Conservation (phyloP, 2,329 filamentous ascomycete genomes). For the Neospermospora avenae region DNA sequence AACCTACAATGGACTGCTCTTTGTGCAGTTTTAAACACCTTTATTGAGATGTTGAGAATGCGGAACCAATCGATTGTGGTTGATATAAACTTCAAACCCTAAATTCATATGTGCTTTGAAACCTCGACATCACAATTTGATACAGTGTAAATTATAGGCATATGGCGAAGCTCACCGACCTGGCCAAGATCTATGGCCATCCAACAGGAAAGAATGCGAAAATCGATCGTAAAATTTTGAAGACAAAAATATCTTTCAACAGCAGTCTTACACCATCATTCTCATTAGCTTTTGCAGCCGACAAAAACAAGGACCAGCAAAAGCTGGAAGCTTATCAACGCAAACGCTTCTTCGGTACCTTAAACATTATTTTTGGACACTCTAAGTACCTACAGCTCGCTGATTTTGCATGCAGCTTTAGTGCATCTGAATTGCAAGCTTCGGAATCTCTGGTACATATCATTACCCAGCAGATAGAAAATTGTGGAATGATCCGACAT, state of each 20-base stretch:
- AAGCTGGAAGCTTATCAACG: not conserved
- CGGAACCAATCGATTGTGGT: no score
- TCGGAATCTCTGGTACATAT: not conserved
- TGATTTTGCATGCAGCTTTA: not conserved
- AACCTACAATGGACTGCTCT: no score
- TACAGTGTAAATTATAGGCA: not conserved
- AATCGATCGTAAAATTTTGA: not conserved
- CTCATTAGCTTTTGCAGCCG: not conserved
- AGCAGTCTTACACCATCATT: not conserved
- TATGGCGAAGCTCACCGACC: not conserved
- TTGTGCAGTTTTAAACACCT: no score
- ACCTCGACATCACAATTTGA: not conserved
- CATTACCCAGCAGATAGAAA: not conserved
- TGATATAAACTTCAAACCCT: no score
- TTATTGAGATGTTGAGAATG: no score
- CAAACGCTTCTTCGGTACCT: not conserved
- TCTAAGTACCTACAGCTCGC: not conserved
- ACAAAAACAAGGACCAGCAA: not conserved
- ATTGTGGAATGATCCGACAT: not conserved
- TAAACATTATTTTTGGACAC: not conserved
- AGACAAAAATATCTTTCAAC: not conserved
- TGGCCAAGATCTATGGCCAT: not conserved
- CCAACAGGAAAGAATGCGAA: not conserved
- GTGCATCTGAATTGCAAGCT: not conserved
- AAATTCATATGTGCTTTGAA: not conserved